A percentile compares a stretch with the other conserved stretches of the same genome.
Evolutionary conservation across 768 basidiomycete species (phyloP).

Genomic region (Tylopilus subfusipes): DNA sequence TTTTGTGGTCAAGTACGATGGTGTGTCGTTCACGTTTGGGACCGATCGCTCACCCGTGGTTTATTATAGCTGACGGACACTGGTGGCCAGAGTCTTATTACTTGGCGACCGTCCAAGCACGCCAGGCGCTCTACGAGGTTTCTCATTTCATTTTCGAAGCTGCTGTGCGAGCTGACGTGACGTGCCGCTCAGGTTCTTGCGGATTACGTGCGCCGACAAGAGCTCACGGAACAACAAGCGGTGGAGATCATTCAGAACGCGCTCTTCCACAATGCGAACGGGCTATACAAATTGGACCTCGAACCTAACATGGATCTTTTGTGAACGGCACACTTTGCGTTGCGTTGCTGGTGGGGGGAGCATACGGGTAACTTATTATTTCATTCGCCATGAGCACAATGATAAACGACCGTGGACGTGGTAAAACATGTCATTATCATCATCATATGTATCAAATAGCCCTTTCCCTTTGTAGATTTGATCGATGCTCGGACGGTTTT

Average conservation of each 20-base stretch:
- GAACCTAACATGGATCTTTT: constrained; percentile 24
- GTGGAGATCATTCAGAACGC: constrained; percentile 49
- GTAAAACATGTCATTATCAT: too few species aligned
- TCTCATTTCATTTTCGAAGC: constrained; percentile 2
- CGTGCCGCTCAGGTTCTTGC: constrained; percentile 55
- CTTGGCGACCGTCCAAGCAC: constrained; percentile 60
- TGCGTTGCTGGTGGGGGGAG: background rate
- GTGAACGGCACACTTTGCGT: background rate
- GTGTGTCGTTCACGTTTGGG: background rate
- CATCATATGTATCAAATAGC: too few species aligned
- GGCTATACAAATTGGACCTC: constrained; percentile 56
- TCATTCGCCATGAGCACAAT: too few species aligned
- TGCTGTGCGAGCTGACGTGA: constrained; percentile 48
- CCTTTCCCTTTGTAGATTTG: too few species aligned
- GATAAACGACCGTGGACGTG: too few species aligned
- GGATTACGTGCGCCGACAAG: constrained; percentile 44
- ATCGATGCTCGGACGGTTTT: too few species aligned
- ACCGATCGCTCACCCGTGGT: background rate
- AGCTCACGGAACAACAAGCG: constrained; percentile 55
- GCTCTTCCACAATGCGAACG: constrained; percentile 67
- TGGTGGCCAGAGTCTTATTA: constrained; percentile 79
- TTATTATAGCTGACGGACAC: constrained; percentile 19
- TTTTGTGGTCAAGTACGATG: constrained; percentile 73
- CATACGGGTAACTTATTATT: background rate
- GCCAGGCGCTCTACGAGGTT: constrained; percentile 59